phyloP scores from a whole-genome alignment of 1,139 yeast species.

The Eremothecium coryli region DNA sequence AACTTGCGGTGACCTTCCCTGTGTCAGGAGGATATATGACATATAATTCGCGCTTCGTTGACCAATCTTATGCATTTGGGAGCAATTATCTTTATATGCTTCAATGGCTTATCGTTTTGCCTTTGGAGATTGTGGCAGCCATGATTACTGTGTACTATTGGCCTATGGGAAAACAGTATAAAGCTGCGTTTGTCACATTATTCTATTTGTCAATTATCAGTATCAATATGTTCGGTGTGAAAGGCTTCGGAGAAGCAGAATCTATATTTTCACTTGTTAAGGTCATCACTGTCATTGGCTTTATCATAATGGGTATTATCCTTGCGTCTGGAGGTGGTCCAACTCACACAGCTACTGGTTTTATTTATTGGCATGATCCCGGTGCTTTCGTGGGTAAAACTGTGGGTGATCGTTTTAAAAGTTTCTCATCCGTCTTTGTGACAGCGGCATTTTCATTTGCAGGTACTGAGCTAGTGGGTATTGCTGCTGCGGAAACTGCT shows the following conservation, averaged over 20 bases:
- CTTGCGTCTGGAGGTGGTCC: slow-evolving; percentile 64
- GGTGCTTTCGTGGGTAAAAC: slow-evolving; percentile 55
- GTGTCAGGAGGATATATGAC: slow-evolving; percentile 67
- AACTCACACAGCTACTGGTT: slow-evolving; percentile 48
- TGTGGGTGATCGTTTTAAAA: slow-evolving; percentile 37
- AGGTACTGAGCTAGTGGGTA: slow-evolving; percentile 69
- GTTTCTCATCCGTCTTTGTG: slow-evolving; percentile 41
- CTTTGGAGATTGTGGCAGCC: slow-evolving; percentile 66
- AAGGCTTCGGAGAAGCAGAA: slow-evolving; percentile 59
- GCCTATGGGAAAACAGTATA: slow-evolving; percentile 31
- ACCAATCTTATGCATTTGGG: slow-evolving; percentile 68
- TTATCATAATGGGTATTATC: slow-evolving; percentile 58
- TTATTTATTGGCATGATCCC: slow-evolving; percentile 51
- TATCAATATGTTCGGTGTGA: slow-evolving; percentile 59
- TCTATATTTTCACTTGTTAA: slow-evolving; percentile 52
- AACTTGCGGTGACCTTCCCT: slow-evolving; percentile 58
- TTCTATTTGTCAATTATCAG: slow-evolving; percentile 49
- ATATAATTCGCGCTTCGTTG: slow-evolving; percentile 56
- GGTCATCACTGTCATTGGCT: slow-evolving; percentile 55
- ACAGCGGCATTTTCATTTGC: slow-evolving; percentile 51
- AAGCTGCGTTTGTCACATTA: slow-evolving; percentile 39
- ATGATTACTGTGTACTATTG: slow-evolving; percentile 61
- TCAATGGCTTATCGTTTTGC: slow-evolving; percentile 63
- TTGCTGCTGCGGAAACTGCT: slow-evolving; percentile 79
- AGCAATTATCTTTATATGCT: slow-evolving; percentile 65